A percentile compares a stretch with the other conserved stretches of the same genome.
phyloP scores from a whole-genome alignment of 1,139 yeast species.

The Kodamaea anthophila region DNA sequence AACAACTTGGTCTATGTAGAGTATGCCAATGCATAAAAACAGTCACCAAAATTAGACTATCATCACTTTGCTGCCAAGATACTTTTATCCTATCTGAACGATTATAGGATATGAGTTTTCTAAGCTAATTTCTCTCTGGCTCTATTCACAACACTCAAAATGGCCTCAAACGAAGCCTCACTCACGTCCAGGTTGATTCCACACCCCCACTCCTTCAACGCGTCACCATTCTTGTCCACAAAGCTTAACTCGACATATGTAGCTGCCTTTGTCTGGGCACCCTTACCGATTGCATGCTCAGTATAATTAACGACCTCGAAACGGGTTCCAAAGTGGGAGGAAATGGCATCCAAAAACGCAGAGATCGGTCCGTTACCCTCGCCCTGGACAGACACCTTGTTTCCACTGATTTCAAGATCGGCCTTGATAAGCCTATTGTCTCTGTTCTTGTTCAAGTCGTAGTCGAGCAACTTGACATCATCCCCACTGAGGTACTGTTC shows the following conservation, averaged over 20 bases:
- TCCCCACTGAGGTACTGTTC: constrained; percentile 24
- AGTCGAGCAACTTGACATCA: constrained; percentile 28
- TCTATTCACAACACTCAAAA: constrained; percentile 33
- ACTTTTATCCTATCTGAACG: no score
- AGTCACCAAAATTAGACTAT: no score
- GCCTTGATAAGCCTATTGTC: constrained; percentile 25
- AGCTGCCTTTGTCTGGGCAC: constrained; percentile 41
- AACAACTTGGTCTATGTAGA: no score
- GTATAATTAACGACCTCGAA: constrained; percentile 39
- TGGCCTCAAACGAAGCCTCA: constrained; percentile 44
- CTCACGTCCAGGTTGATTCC: constrained; percentile 43
- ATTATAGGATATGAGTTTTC: no score
- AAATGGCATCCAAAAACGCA: constrained; percentile 39
- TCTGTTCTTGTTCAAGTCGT: constrained; percentile 24
- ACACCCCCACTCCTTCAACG: constrained; percentile 37
- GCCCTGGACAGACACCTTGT: constrained; percentile 24
- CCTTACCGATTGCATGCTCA: constrained; percentile 41
- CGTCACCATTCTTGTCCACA: constrained; percentile 21
- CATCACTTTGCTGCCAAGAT: no score
- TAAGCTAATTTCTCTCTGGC: no score
- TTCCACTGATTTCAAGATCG: constrained; percentile 13
- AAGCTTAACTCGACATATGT: constrained; percentile 39
- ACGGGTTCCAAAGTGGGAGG: constrained; percentile 25
- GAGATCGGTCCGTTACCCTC: constrained; percentile 46
- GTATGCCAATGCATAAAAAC: no score